Evolutionary conservation across 495 filamentous ascomycete genomes (phyloP).

Genomic region (Podospora anserina): DNA sequence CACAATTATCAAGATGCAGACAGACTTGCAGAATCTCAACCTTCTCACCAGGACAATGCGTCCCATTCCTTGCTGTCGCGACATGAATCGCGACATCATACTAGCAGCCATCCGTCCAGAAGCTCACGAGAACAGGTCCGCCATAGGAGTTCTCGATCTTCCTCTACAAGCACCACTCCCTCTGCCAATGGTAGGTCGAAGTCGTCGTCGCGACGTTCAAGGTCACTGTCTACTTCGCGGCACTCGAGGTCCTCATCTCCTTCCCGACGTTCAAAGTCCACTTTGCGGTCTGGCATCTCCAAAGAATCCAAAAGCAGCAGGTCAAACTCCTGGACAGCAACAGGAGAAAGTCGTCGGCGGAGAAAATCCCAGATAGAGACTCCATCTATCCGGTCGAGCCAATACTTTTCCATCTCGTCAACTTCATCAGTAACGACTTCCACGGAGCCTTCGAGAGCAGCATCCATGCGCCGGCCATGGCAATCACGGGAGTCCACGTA

Average conservation of each 20-base stretch:
- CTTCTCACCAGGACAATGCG: background rate
- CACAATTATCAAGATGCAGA: background rate
- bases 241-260: background rate
- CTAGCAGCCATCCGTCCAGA: background rate
- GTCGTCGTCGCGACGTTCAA: conserved; percentile 14
- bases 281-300: background rate
- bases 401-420: background rate
- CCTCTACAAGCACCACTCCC: background rate
- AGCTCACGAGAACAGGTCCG: background rate
- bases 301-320: background rate
- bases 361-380: background rate
- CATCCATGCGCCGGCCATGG: background rate
- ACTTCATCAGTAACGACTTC: background rate
- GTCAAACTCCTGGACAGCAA: background rate
- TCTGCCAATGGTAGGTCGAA: background rate
- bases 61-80: background rate
- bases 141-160: background rate
- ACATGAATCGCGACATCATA: background rate
- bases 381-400: background rate
- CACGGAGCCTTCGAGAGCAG: background rate
- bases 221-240: background rate
- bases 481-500: background rate
- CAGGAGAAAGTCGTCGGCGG: background rate
- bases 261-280: background rate
- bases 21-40: background rate